phyloP scores from a whole-genome alignment of 305 asterid species.

The Solanum hybrid region DNA sequence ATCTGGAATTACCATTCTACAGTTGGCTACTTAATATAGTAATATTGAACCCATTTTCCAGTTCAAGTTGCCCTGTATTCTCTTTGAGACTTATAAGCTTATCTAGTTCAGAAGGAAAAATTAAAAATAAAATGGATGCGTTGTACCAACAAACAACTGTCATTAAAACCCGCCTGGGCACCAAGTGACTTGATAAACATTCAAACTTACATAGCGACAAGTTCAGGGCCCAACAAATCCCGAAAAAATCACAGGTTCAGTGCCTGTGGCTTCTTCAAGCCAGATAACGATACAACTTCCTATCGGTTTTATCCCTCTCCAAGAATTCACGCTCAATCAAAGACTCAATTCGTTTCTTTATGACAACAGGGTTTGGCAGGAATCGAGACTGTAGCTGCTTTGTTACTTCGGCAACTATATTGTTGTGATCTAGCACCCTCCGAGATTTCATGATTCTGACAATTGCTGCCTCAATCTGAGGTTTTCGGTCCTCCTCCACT shows the following conservation, averaged over 20 bases:
- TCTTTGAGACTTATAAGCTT: not conserved
- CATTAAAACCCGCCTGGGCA: conserved; percentile 5
- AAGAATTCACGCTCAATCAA: conserved; percentile 24
- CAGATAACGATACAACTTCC: conserved; percentile 25
- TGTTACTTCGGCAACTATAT: conserved; percentile 22
- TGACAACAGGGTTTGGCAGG: conserved; percentile 22
- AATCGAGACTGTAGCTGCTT: conserved; percentile 23
- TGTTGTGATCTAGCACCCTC: conserved; percentile 22
- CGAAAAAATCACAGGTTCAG: not conserved
- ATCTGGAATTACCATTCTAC: not conserved
- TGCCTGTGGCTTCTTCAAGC: conserved; percentile 13
- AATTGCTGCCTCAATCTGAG: conserved; percentile 25
- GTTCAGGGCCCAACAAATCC: conserved; percentile 1
- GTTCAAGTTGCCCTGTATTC: not conserved
- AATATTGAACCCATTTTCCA: not conserved
- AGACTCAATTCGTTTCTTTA: conserved; percentile 27
- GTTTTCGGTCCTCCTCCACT: conserved; percentile 25
- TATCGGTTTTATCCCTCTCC: conserved; percentile 22
- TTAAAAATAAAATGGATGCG: not conserved
- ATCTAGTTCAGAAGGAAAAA: not conserved
- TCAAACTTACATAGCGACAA: not conserved
- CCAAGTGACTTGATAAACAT: not conserved
- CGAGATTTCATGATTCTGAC: conserved; percentile 26
- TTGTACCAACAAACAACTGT: not conserved
- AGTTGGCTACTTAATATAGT: not conserved